Evolutionary conservation across 352 stramenopile species (phyloP).

Genomic region (Pythium biforme): DNA sequence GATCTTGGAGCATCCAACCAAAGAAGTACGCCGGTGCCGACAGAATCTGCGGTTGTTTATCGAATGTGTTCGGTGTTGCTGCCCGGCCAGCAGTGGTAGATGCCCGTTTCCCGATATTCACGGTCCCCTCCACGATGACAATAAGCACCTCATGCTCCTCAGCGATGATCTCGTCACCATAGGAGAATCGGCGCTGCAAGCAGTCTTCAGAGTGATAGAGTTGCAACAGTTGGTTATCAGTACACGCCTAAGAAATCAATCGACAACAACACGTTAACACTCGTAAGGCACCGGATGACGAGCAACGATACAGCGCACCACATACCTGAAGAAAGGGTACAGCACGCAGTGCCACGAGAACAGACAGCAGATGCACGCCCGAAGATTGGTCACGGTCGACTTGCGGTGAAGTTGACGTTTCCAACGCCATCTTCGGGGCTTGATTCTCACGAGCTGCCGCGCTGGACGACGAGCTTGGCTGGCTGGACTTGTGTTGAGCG

Average conservation of each 20-base stretch:
- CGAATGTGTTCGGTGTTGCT: neutral
- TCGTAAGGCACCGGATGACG: neutral
- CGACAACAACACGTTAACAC: neutral
- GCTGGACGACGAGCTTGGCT: too few relatives aligned
- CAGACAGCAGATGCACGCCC: neutral
- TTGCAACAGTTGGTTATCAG: neutral
- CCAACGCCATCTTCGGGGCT: neutral
- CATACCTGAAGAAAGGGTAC: constrained; percentile 12
- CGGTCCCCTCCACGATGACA: neutral
- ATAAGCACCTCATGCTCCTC: neutral
- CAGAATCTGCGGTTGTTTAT: neutral
- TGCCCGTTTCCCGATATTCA: neutral
- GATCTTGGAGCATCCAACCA: neutral
- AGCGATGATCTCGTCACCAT: neutral
- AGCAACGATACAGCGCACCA: neutral
- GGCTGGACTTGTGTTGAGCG: too few relatives aligned
- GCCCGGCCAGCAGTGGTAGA: neutral
- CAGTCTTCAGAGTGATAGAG: neutral
- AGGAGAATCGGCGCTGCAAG: neutral
- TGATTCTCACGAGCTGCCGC: neutral
- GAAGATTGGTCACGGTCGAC: neutral
- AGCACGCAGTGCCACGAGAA: neutral
- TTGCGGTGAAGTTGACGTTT: neutral
- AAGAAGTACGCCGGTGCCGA: constrained; percentile 1
- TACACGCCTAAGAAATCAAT: neutral